phyloP scores from a whole-genome alignment of 176 grass and related monocot genomes.

The Cenchrus fungigraminus region DNA sequence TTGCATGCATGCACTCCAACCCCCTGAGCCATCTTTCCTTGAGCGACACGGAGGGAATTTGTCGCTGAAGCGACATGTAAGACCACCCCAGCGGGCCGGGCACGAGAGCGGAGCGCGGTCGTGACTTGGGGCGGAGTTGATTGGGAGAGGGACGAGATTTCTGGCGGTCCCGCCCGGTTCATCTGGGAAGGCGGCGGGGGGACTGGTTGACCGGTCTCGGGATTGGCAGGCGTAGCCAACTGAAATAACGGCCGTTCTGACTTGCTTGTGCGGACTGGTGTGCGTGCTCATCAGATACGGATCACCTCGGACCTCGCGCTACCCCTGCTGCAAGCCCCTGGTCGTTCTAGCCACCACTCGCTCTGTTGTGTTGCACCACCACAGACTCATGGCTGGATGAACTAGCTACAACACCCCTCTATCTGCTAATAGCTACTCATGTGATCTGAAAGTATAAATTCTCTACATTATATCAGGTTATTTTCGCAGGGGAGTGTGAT shows the following conservation, averaged over 20 bases:
- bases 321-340: not conserved
- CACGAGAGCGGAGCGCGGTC: not conserved
- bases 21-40: no score
- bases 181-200: constrained; percentile 18
- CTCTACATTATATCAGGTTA: no score
- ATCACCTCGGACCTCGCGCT: not conserved
- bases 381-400: not conserved
- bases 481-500: no score
- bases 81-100: no score
- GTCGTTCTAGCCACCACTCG: not conserved
- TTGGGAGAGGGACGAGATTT: constrained; percentile 11
- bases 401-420: no score
- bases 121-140: constrained; percentile 20
- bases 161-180: not conserved
- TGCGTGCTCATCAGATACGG: not conserved
- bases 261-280: not conserved
- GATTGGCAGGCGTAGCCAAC: not conserved
- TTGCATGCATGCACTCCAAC: no score
- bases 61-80: no score
- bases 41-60: no score
- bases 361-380: not conserved
- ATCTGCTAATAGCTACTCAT: no score
- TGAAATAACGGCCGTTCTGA: constrained; percentile 29
- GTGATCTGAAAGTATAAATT: no score
- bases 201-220: constrained; percentile 6